Evolutionary conservation across 768 basidiomycete species (phyloP).

Genomic region (Serendipita indica): DNA sequence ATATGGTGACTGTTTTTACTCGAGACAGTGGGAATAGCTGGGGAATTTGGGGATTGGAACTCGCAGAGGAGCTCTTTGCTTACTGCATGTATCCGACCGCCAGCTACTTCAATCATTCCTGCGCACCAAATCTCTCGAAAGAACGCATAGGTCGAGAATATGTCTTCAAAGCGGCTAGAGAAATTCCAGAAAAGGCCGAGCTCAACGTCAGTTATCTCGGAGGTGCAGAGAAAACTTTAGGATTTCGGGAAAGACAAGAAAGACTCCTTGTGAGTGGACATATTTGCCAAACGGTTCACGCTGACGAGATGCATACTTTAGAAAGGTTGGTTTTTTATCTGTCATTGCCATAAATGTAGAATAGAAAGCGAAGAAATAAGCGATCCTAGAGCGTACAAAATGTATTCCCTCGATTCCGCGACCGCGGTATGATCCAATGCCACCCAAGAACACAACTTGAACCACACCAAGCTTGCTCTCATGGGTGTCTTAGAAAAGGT

Average conservation of each 20-base stretch:
- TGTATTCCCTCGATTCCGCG: no score
- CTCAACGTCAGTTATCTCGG: neutral
- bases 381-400: no score
- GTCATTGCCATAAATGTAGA: neutral
- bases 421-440: no score
- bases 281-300: neutral
- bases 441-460: neutral
- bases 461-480: slow-evolving; percentile 18
- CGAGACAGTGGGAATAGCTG: neutral
- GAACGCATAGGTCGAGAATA: neutral
- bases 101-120: slow-evolving; percentile 7
- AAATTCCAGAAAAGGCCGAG: neutral
- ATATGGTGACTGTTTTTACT: neutral
- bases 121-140: neutral
- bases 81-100: neutral
- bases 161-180: neutral
- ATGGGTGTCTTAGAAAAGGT: slow-evolving; percentile 96
- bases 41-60: neutral
- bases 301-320: neutral
- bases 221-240: slow-evolving; percentile 2
- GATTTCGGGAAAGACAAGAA: slow-evolving; percentile 10
- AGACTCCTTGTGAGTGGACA: slow-evolving; percentile 7
- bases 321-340: neutral
- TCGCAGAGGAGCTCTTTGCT: slow-evolving; percentile 5
- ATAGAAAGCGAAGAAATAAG: neutral